Conservation (phyloP, 805 yeast genomes). For the Metschnikowia proteae region DNA sequence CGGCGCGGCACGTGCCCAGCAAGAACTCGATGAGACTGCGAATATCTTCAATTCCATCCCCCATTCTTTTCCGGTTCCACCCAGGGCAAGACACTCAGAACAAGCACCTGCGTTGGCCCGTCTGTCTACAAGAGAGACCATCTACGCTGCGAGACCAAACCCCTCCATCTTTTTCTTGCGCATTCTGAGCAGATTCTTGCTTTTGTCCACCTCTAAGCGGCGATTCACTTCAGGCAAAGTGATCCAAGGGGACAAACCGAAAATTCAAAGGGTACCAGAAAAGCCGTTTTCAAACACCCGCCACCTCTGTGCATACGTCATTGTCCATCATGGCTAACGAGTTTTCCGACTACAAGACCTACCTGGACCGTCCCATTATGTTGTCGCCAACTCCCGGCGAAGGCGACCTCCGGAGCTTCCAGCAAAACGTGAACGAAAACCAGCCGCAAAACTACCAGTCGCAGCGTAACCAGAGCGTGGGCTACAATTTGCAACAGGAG, state of each 20-base stretch:
- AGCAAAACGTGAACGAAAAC: conserved; percentile 3
- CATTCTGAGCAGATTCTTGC: neutral
- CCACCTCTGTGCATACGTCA: neutral
- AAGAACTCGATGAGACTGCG: conserved; percentile 7
- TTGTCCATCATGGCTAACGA: conserved; percentile 9
- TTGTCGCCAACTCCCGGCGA: conserved; percentile 42
- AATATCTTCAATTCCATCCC: conserved; percentile 2
- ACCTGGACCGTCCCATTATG: conserved; percentile 35
- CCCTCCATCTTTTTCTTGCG: neutral
- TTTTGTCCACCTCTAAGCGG: neutral
- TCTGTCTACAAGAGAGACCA: neutral
- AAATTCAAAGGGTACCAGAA: neutral
- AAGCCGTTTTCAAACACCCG: neutral
- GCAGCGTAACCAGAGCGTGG: conserved; percentile 41
- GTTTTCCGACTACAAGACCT: conserved; percentile 8
- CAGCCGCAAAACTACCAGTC: conserved; percentile 8
- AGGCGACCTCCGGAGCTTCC: conserved; percentile 11
- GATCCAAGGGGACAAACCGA: neutral
- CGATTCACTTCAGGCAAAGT: conserved; percentile 5
- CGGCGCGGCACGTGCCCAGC: neutral
- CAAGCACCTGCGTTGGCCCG: conserved; percentile 1
- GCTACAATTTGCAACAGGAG: conserved; percentile 45
- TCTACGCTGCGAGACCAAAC: neutral
- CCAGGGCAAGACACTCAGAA: neutral
- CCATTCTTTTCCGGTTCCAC: conserved; percentile 3